Evolutionary conservation across 2,329 filamentous ascomycete species (phyloP).

Genomic region (Nectriaceae sp.): DNA sequence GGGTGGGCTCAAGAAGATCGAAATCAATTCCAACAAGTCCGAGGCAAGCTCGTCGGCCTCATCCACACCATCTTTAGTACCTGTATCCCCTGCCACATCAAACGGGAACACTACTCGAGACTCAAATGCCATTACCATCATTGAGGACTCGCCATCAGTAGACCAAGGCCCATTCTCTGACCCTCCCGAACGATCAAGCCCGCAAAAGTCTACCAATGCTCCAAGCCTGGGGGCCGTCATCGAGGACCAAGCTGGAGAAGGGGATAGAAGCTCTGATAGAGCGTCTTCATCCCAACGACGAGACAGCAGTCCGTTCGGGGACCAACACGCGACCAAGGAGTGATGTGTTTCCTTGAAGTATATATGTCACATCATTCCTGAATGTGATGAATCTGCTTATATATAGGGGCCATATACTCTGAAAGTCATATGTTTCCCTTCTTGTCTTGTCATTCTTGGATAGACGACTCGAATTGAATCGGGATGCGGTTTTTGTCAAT

Average conservation of each 20-base stretch:
- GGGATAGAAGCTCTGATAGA: conserved; percentile 30
- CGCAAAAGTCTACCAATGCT: conserved; percentile 35
- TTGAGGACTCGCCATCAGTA: conserved; percentile 50
- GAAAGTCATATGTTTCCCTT: conserved; percentile 9
- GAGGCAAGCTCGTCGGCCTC: conserved; percentile 35
- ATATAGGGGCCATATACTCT: conserved; percentile 11
- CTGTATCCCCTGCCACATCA: conserved; percentile 22
- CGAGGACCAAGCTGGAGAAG: conserved; percentile 48
- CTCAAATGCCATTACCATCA: conserved; percentile 49
- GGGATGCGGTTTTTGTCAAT: conserved; percentile 27
- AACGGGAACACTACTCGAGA: conserved; percentile 33
- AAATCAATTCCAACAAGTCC: conserved; percentile 38
- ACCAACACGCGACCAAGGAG: conserved; percentile 59
- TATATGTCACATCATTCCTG: conserved; percentile 13
- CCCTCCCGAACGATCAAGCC: conserved; percentile 42
- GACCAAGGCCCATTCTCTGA: conserved; percentile 63
- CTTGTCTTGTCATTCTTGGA: conserved; percentile 27
- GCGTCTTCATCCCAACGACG: conserved; percentile 30
- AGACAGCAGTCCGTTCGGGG: conserved; percentile 55
- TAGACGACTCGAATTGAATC: conserved; percentile 20
- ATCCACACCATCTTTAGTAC: conserved; percentile 18
- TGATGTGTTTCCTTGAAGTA: conserved; percentile 26
- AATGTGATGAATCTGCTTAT: conserved; percentile 23
- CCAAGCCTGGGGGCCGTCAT: conserved; percentile 57
- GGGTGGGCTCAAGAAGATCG: conserved; percentile 50